A percentile compares a stretch with the other conserved stretches of the same genome.
These are phyloP conservation scores for Nicotiana obtusifolia DNA, from an alignment of 257 asterid genomes.

Conservation along the genomic window DNA sequence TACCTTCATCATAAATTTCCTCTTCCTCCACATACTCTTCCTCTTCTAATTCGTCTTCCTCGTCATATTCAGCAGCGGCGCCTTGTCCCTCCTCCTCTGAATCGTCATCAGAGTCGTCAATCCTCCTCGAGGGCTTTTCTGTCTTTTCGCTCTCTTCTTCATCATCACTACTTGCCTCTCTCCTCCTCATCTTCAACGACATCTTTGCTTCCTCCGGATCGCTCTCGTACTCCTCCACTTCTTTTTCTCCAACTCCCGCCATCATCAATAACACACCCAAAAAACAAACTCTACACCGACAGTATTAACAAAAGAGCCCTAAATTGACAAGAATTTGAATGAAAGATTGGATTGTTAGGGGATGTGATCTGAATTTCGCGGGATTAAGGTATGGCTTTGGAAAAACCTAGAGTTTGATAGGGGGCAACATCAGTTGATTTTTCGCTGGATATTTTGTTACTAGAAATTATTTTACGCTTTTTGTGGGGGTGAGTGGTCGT, in stretches of 20 bases:
- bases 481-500: background rate
- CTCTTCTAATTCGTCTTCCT: slow-evolving; percentile 37
- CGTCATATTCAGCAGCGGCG: slow-evolving; percentile 43
- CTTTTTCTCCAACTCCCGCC: slow-evolving; percentile 40
- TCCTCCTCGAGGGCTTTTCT: slow-evolving; percentile 17
- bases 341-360: background rate
- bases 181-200: slow-evolving; percentile 74
- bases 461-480: background rate
- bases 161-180: slow-evolving; percentile 79
- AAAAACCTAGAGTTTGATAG: slow-evolving; percentile 22
- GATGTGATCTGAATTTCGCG: background rate
- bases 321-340: background rate
- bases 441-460: background rate
- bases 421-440: background rate
- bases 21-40: slow-evolving; percentile 49
- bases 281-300: background rate
- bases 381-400: background rate
- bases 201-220: slow-evolving; percentile 92
- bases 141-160: slow-evolving; percentile 52
- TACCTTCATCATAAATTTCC: slow-evolving; percentile 20
- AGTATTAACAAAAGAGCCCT: background rate
- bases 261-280: slow-evolving; percentile 17
- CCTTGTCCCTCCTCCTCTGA: slow-evolving; percentile 56
- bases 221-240: slow-evolving; percentile 85
- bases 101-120: slow-evolving; percentile 56